Base-by-base conservation (phyloP, 2,329 filamentous ascomycete genomes). In the Aspergillus latus region DNA sequence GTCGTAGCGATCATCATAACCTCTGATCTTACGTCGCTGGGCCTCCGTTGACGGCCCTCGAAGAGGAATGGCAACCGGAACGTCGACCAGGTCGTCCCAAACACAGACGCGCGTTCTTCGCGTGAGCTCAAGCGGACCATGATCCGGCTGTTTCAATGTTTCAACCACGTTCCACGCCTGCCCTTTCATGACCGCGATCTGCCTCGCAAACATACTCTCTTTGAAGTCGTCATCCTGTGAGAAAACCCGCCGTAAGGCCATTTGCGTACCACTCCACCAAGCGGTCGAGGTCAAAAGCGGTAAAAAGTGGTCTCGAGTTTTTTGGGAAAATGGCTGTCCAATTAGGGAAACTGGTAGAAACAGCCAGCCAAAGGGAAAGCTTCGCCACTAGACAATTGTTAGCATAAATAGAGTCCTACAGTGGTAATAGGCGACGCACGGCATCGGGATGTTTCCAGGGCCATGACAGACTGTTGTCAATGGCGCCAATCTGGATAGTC, bases 81-180 rank as follows among this genome's bases (percentile, higher is more conserved):
- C 89, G 67, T 99, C 94, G 21, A 99, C 94, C 21, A 97, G 79
- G 69, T 99, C 94, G 68, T 99, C 94, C 94, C 94, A 99, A 10
- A 99, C 93, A 66, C 92, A 96, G 15, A 99, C 93, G 66, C 93
- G 87, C 48, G 91, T 88, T 63, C 94, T 84, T 61, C 94, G 84
- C 4, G 94, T 97, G 52, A 99, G 83, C 75, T 97, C 94, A 15
- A 99, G 79, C 0, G 94, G 94, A 0, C 94, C 94, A 69, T 97
- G 93, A 68, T 97, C 94, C 0, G 85, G 81, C 15, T 89, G 89
- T 73, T 99, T 99, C 59, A 99, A 82, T 0, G 94, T 97, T 77
- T 99, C 94, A 4, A 99, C 94, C 0, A 99, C 94, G 70, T 99
- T 99, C 92, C 94, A 99, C 0, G 94, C 94, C 71, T 99, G 94